Conservation (phyloP, 768 basidiomycete genomes). For the Cyclocybe aegerita region DNA sequence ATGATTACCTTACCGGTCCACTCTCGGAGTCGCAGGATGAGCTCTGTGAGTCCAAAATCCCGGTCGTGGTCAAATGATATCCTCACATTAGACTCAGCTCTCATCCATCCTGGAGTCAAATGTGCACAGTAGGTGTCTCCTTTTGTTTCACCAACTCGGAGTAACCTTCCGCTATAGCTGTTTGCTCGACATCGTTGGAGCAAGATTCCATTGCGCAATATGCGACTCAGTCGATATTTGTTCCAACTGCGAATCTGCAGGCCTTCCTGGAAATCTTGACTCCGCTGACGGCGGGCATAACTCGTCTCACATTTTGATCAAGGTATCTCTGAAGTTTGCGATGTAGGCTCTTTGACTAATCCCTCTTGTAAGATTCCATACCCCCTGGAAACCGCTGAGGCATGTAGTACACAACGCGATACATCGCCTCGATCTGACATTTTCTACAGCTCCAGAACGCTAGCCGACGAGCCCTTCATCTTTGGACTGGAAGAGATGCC, state of each 20-base stretch:
- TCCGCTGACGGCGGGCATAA: conserved; percentile 75
- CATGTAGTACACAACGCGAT: conserved; percentile 25
- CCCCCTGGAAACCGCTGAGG: conserved; percentile 71
- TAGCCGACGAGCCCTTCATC: conserved; percentile 67
- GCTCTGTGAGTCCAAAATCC: conserved; percentile 47
- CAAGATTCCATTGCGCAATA: conserved; percentile 89
- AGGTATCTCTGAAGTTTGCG: conserved; percentile 46
- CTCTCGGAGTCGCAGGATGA: conserved; percentile 51
- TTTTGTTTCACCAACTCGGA: background rate
- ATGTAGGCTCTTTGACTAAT: background rate
- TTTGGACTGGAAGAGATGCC: conserved; percentile 79
- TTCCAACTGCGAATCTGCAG: conserved; percentile 83
- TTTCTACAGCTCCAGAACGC: conserved; percentile 54
- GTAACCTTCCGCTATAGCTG: conserved; percentile 53
- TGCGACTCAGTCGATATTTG: conserved; percentile 87
- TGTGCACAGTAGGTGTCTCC: conserved; percentile 74
- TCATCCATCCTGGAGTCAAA: conserved; percentile 78
- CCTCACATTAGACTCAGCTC: conserved; percentile 39
- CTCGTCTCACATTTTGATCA: conserved; percentile 92
- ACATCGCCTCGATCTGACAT: background rate
- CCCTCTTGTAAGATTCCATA: conserved; percentile 68
- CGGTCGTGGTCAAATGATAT: background rate
- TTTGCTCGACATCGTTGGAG: conserved; percentile 85
- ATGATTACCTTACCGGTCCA: conserved; percentile 31
- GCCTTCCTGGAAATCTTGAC: conserved; percentile 80